Conservation (phyloP, 768 basidiomycete genomes). For the Leccinum longicurvipes region DNA sequence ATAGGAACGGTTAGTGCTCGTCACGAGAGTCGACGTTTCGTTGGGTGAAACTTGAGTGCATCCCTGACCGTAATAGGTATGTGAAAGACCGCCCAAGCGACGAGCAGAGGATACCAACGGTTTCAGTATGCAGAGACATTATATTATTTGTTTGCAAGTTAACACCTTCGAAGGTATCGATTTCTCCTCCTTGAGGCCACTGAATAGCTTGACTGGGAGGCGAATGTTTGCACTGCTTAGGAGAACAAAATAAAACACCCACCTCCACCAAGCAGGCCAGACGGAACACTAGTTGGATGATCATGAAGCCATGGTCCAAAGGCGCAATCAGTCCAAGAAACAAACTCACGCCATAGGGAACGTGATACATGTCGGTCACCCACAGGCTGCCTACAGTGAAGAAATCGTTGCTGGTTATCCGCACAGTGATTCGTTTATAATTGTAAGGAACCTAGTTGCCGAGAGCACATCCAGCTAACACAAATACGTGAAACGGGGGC, state of each 20-base stretch:
- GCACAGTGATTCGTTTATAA: constrained; percentile 64
- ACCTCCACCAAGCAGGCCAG: constrained; percentile 63
- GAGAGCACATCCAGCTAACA: neutral
- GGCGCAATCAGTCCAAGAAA: neutral
- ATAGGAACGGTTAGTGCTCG: constrained; percentile 59
- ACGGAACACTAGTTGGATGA: constrained; percentile 53
- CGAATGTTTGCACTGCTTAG: neutral
- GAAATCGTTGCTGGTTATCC: constrained; percentile 55
- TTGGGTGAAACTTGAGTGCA: constrained; percentile 50
- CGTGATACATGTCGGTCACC: constrained; percentile 62
- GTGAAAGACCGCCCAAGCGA: neutral
- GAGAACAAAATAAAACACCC: neutral
- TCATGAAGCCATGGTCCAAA: neutral
- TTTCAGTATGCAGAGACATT: constrained; percentile 70
- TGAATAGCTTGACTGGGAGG: constrained; percentile 42
- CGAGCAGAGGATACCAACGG: constrained; percentile 31
- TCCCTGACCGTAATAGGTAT: constrained; percentile 30
- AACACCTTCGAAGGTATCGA: constrained; percentile 82
- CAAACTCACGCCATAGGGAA: constrained; percentile 56
- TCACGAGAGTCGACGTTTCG: constrained; percentile 50
- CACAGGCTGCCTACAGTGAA: constrained; percentile 60
- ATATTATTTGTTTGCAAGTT: constrained; percentile 64
- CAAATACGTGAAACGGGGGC: neutral
- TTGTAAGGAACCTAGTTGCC: constrained; percentile 33
- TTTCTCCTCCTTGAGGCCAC: constrained; percentile 69